A percentile compares a stretch with the other conserved stretches of the same genome.
Conservation (phyloP, 257 asterid species). For the Fraxinus anomala region DNA sequence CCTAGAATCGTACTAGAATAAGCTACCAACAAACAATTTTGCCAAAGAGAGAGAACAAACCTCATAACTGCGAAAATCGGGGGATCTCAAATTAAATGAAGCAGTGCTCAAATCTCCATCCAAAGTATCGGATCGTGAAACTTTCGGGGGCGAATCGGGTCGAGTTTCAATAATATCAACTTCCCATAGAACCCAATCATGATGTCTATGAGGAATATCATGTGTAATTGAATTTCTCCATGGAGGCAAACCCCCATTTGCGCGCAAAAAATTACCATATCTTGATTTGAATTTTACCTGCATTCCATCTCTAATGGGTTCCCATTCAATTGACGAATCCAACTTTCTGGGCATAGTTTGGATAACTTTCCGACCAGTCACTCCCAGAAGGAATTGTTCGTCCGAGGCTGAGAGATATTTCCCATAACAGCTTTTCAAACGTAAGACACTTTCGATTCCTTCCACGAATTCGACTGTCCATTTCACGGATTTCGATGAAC, state of each 20-base stretch:
- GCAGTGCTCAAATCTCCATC: conserved; percentile 46
- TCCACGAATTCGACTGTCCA: conserved; percentile 82
- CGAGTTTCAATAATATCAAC: conserved; percentile 59
- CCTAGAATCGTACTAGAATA: too few relatives aligned
- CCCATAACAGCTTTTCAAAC: conserved; percentile 71
- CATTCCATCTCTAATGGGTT: conserved; percentile 70
- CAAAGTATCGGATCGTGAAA: conserved; percentile 34
- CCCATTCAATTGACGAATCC: conserved; percentile 81
- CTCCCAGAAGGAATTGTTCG: conserved; percentile 62
- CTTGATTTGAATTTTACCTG: conserved; percentile 62
- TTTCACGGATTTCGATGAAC: conserved; percentile 43
- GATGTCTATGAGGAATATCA: conserved; percentile 76
- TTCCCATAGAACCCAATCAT: conserved; percentile 74
- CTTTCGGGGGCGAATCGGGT: conserved; percentile 42
- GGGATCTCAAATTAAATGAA: conserved; percentile 43
- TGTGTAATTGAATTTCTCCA: conserved; percentile 93
- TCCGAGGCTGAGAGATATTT: conserved; percentile 69
- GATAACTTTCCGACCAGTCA: conserved; percentile 65
- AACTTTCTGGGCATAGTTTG: conserved; percentile 62
- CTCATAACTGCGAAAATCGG: conserved; percentile 26
- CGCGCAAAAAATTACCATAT: conserved; percentile 79
- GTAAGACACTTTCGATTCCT: conserved; percentile 50
- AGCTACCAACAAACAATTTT: neutral
- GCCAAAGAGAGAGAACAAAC: conserved; percentile 21
- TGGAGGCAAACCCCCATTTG: conserved; percentile 91